Evolutionary conservation across 2,329 filamentous ascomycete genomes (phyloP).

Genomic region (Neospermospora avenae): DNA sequence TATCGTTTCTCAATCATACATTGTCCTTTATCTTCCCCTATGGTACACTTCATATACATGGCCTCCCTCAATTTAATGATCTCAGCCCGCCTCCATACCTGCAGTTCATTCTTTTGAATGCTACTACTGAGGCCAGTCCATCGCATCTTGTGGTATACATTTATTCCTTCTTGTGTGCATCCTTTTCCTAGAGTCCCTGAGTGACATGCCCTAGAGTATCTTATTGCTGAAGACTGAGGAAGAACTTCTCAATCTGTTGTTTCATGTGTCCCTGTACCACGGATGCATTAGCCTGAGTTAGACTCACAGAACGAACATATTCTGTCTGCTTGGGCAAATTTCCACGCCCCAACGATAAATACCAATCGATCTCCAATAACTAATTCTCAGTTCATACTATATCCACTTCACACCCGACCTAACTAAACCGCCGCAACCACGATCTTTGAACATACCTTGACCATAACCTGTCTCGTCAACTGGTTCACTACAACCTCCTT

Average conservation of each 20-base stretch:
- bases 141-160: neutral
- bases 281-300: conserved; percentile 9
- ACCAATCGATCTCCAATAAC: neutral
- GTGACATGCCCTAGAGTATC: neutral
- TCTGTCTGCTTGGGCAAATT: too few species aligned
- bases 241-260: conserved; percentile 46
- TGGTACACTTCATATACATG: neutral
- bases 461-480: conserved; percentile 68
- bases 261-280: conserved; percentile 46
- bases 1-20: too few species aligned
- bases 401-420: too few species aligned
- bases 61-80: too few species aligned
- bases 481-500: conserved; percentile 46
- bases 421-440: neutral
- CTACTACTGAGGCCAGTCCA: neutral
- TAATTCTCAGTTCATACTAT: too few species aligned
- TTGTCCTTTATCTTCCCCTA: too few species aligned
- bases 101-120: neutral
- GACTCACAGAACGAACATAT: too few species aligned
- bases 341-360: neutral
- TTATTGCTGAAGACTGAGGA: conserved; percentile 40
- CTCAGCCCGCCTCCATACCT: neutral
- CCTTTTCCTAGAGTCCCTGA: neutral
- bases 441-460: conserved; percentile 56
- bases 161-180: neutral